phyloP scores from a whole-genome alignment of 495 filamentous ascomycete species.

The Entonaema liquescens region DNA sequence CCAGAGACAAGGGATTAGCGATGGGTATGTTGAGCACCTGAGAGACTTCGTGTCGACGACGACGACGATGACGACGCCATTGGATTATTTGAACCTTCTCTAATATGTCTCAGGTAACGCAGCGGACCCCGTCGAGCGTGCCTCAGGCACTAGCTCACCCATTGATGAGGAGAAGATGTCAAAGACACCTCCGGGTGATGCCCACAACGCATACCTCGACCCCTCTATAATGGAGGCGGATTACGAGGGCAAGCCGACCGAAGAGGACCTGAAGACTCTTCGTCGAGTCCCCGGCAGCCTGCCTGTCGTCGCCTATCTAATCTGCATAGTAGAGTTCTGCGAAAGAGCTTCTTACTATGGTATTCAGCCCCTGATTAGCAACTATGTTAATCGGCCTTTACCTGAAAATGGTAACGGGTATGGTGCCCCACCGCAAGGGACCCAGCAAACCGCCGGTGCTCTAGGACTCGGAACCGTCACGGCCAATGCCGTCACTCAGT shows the following conservation, averaged over 20 bases:
- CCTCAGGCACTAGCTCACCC: constrained; percentile 19
- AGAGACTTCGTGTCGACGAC: neutral
- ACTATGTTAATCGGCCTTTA: constrained; percentile 65
- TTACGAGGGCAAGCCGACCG: constrained; percentile 63
- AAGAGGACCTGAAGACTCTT: constrained; percentile 62
- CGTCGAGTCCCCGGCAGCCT: constrained; percentile 65
- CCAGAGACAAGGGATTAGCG: constrained; percentile 17
- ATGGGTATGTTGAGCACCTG: constrained; percentile 34
- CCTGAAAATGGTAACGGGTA: constrained; percentile 68
- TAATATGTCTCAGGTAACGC: constrained; percentile 20
- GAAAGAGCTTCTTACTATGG: constrained; percentile 70
- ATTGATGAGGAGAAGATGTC: constrained; percentile 41
- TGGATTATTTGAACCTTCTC: neutral
- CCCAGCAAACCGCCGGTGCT: constrained; percentile 66
- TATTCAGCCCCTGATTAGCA: constrained; percentile 63
- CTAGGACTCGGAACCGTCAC: constrained; percentile 67
- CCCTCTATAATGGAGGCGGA: constrained; percentile 49
- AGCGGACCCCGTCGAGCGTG: constrained; percentile 25
- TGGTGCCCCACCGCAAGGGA: constrained; percentile 64
- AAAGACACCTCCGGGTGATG: constrained; percentile 37
- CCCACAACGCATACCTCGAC: constrained; percentile 43
- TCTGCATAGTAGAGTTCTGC: constrained; percentile 69
- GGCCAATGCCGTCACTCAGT: constrained; percentile 65
- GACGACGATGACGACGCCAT: neutral
- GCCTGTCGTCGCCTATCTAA: constrained; percentile 61